Evolutionary conservation across 169 alveolate genomes (phyloP).

Genomic region (Toxoplasma gondii): DNA sequence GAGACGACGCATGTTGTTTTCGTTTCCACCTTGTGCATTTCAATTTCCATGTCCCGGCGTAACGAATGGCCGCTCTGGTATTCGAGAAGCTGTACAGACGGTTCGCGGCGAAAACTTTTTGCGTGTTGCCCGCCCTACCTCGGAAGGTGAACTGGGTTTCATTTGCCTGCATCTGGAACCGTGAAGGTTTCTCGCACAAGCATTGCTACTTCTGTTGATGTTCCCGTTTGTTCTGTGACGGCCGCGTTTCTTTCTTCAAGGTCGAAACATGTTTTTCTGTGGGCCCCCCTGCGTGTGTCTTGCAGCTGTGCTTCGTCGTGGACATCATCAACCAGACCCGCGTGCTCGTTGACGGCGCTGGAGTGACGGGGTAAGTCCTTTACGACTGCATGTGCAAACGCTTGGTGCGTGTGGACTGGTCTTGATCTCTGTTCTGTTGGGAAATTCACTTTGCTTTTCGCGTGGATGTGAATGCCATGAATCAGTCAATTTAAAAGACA

Average conservation of each 20-base stretch:
- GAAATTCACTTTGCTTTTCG: background rate
- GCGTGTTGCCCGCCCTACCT: no score
- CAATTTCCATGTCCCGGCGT: no score
- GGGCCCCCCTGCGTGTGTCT: background rate
- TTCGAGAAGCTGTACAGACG: no score
- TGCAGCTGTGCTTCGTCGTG: slow-evolving; percentile 87
- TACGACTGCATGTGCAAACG: background rate
- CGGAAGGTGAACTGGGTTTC: no score
- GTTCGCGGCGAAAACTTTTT: no score
- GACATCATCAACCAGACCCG: slow-evolving; percentile 88
- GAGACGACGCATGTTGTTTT: no score
- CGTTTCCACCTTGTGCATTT: no score
- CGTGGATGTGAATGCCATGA: background rate
- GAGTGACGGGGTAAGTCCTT: slow-evolving; percentile 81
- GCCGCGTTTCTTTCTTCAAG: background rate
- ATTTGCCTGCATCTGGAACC: no score
- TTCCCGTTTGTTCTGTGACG: background rate
- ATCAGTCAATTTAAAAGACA: no score
- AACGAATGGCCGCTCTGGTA: no score
- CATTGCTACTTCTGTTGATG: no score
- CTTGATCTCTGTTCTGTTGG: background rate
- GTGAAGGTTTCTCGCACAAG: no score
- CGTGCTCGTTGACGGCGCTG: slow-evolving; percentile 91
- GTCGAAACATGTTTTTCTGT: background rate
- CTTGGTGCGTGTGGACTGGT: background rate